Conservation (phyloP, 331 rosid genomes). For the Erythrophleum ivorense region DNA sequence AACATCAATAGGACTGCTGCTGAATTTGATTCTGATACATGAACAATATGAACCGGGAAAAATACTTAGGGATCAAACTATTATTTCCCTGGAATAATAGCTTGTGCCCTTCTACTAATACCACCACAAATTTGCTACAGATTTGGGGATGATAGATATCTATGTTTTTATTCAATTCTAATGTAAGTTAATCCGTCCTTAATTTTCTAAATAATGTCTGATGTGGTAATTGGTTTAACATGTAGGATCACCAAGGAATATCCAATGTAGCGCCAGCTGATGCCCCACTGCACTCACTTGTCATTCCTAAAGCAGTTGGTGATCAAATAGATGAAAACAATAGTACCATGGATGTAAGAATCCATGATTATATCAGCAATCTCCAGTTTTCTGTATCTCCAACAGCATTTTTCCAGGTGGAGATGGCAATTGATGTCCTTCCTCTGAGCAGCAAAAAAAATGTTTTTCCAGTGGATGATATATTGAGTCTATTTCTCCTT, state of each 20-base stretch:
- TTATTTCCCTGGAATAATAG: conserved; percentile 1
- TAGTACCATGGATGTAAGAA: conserved; percentile 60
- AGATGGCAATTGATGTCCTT: conserved; percentile 37
- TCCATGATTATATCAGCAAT: conserved; percentile 81
- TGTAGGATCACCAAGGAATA: conserved; percentile 92
- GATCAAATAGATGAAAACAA: conserved; percentile 45
- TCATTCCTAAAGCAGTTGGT: conserved; percentile 44
- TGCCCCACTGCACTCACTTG: conserved; percentile 68
- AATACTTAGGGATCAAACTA: not conserved
- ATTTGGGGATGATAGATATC: not conserved
- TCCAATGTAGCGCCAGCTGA: conserved; percentile 92
- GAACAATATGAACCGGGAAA: conserved; percentile 18
- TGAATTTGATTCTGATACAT: conserved; percentile 28
- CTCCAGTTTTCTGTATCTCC: conserved; percentile 92
- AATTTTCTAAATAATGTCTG: conserved; percentile 17
- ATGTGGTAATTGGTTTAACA: conserved; percentile 35
- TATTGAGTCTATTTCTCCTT: conserved; percentile 37
- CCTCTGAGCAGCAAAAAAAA: conserved; percentile 1
- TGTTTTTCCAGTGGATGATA: not conserved
- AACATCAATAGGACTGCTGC: not conserved
- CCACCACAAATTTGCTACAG: not conserved
- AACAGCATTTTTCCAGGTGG: conserved; percentile 95
- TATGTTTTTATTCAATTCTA: conserved; percentile 15
- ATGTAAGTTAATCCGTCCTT: conserved; percentile 21
- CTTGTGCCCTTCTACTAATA: not conserved